These are phyloP conservation scores for Arthrinium phaeospermum DNA, from an alignment of 2,329 filamentous ascomycete species.

Conservation along the genomic window DNA sequence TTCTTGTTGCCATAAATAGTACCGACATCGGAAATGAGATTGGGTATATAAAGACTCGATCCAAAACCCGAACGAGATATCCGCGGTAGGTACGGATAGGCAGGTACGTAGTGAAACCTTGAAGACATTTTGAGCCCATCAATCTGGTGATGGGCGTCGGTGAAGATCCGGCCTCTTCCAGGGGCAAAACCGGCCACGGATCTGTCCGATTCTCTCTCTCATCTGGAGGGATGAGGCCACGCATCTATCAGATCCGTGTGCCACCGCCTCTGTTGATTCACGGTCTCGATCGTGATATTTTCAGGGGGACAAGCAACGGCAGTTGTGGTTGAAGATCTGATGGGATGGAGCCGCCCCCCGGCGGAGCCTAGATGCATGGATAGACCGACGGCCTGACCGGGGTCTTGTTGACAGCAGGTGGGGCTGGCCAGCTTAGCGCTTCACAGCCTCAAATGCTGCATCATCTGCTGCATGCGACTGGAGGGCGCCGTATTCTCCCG, in stretches of 20 bases:
- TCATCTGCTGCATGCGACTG: background rate
- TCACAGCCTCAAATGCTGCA: constrained; percentile 14
- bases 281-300: background rate
- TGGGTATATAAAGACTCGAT: background rate
- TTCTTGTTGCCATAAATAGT: constrained; percentile 2
- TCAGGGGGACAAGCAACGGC: background rate
- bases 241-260: background rate
- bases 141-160: background rate
- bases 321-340: constrained; percentile 15
- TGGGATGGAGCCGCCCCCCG: constrained; percentile 11
- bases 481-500: constrained; percentile 11
- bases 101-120: background rate
- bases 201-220: too few relatives aligned
- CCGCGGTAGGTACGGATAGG: background rate
- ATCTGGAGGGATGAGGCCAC: background rate
- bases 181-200: background rate
- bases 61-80: background rate
- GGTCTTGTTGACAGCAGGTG: constrained; percentile 15
- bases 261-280: background rate
- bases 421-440: constrained; percentile 7
- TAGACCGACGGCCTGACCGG: constrained; percentile 9
- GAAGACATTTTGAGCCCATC: background rate
- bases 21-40: constrained; percentile 14
- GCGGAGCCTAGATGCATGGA: constrained; percentile 1
- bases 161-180: background rate